phyloP scores from a whole-genome alignment of 108 stramenopile species.

The Skeletonema tropicum region DNA sequence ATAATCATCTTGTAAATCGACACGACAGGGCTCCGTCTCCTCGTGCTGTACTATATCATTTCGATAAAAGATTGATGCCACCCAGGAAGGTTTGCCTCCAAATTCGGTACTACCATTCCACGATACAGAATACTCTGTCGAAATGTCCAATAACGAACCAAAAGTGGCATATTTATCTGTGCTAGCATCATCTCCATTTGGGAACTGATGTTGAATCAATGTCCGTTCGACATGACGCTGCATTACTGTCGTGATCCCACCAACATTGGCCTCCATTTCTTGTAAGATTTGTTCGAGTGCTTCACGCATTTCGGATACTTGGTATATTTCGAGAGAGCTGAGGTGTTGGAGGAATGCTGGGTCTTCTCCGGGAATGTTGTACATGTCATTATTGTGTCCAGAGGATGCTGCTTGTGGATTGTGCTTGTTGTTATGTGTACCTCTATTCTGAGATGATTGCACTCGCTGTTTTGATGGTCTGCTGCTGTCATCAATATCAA shows the following conservation, averaged over 20 bases:
- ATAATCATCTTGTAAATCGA: neutral
- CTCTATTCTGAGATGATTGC: neutral
- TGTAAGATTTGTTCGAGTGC: neutral
- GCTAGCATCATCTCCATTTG: neutral
- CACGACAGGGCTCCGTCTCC: neutral
- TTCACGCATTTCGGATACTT: neutral
- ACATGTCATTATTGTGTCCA: too few relatives aligned
- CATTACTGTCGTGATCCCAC: neutral
- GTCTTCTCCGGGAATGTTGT: neutral
- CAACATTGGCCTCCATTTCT: neutral
- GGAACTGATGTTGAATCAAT: conserved; percentile 2
- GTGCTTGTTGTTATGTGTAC: neutral
- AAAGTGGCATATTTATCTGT: neutral
- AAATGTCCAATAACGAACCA: neutral
- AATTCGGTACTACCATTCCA: neutral
- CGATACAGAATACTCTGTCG: neutral
- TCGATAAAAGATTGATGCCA: neutral
- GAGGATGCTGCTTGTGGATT: neutral
- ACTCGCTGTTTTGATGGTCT: neutral
- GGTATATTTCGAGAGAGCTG: neutral
- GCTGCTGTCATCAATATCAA: neutral
- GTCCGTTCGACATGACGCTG: neutral
- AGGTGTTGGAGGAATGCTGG: neutral
- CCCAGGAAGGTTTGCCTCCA: neutral
- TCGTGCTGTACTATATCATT: neutral